phyloP scores from a whole-genome alignment of 2,329 filamentous ascomycete species.

The Colletotrichum orchidophilum region DNA sequence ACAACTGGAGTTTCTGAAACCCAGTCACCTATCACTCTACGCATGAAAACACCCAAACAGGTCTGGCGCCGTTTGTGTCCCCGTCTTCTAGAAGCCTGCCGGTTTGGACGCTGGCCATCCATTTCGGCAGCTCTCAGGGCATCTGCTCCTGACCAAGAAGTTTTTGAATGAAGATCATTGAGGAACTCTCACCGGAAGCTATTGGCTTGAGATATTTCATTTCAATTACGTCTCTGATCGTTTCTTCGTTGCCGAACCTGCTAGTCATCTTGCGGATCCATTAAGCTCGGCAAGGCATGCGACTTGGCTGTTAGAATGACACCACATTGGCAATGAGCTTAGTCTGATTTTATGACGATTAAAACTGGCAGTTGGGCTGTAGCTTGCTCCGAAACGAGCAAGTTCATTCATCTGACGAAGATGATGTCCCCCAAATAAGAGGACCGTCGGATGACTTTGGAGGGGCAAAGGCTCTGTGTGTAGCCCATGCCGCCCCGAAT shows the following conservation, averaged over 20 bases:
- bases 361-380: neutral
- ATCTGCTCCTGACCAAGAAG: neutral
- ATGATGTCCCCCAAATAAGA: neutral
- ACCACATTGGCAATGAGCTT: neutral
- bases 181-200: neutral
- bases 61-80: constrained; percentile 2
- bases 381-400: neutral
- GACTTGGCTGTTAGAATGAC: neutral
- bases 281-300: too few relatives aligned
- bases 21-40: constrained; percentile 1
- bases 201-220: neutral
- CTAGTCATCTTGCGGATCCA: neutral
- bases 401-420: neutral
- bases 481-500: neutral
- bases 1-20: constrained; percentile 29
- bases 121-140: neutral
- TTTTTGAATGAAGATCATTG: neutral
- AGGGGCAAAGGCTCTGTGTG: neutral
- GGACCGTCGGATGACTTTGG: neutral
- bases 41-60: constrained; percentile 9
- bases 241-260: neutral
- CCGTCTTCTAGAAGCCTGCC: constrained; percentile 20
- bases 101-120: neutral
- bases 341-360: neutral
- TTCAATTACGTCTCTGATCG: neutral